phyloP scores from a whole-genome alignment of 345 rosid genomes.

The Citrus glauca region DNA sequence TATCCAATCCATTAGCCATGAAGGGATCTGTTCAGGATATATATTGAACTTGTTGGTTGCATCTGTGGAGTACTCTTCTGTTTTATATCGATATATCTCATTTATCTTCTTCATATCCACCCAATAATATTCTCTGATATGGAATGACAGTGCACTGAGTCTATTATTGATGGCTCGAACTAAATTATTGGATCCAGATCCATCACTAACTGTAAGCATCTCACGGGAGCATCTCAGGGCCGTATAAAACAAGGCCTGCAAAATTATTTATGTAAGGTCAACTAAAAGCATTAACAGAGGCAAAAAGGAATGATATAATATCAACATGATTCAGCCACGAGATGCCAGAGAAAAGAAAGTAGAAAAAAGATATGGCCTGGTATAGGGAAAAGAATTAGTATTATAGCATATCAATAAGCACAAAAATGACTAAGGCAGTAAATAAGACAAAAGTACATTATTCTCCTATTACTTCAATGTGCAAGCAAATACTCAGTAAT shows the following conservation, averaged over 20 bases:
- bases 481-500: neutral
- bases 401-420: neutral
- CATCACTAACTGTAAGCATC: constrained; percentile 61
- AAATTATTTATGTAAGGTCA: constrained; percentile 5
- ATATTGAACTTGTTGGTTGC: constrained; percentile 88
- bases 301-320: neutral
- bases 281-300: neutral
- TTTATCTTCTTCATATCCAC: constrained; percentile 80
- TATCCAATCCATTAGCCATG: constrained; percentile 90
- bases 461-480: neutral
- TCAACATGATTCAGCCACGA: neutral
- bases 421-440: neutral
- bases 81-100: constrained; percentile 86
- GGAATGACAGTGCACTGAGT: constrained; percentile 79
- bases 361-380: neutral
- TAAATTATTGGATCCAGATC: constrained; percentile 67
- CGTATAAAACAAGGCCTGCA: constrained; percentile 74
- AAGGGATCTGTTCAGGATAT: constrained; percentile 86
- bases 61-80: constrained; percentile 83
- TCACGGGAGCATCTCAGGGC: constrained; percentile 78
- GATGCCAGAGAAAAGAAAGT: neutral
- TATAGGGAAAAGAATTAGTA: neutral
- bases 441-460: neutral
- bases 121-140: constrained; percentile 89
- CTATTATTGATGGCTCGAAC: constrained; percentile 77